Evolutionary conservation across 2,329 filamentous ascomycete genomes (phyloP).

Genomic region (Chrysoporthe cubensis): DNA sequence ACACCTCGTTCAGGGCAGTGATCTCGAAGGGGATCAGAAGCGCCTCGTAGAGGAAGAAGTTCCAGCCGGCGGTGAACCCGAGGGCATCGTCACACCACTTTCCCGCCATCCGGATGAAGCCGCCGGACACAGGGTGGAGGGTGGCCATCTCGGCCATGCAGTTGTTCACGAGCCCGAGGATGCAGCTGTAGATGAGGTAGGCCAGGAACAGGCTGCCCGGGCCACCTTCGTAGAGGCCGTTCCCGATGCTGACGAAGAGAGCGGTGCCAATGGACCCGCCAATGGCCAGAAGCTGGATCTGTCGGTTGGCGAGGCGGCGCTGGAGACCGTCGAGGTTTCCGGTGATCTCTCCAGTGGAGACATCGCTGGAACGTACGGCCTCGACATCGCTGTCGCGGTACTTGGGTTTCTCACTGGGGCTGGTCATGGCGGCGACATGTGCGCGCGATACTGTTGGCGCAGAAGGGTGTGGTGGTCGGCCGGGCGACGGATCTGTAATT

Average conservation of each 20-base stretch:
- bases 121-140: slow-evolving; percentile 65
- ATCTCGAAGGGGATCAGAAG: slow-evolving; percentile 48
- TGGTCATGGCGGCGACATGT: slow-evolving; percentile 16
- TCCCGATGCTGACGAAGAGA: slow-evolving; percentile 65
- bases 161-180: slow-evolving; percentile 67
- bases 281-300: slow-evolving; percentile 63
- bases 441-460: not conserved
- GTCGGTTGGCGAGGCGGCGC: slow-evolving; percentile 55
- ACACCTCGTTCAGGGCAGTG: slow-evolving; percentile 44
- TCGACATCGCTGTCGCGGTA: slow-evolving; percentile 23
- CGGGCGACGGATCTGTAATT: not conserved
- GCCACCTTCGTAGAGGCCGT: slow-evolving; percentile 51
- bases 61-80: slow-evolving; percentile 58
- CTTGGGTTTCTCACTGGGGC: slow-evolving; percentile 22
- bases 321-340: slow-evolving; percentile 39
- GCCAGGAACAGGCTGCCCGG: slow-evolving; percentile 60
- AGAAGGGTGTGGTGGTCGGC: not conserved
- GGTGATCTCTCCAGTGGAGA: slow-evolving; percentile 14
- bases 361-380: slow-evolving; percentile 12
- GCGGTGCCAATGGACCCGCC: slow-evolving; percentile 62
- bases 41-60: slow-evolving; percentile 49
- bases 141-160: slow-evolving; percentile 67
- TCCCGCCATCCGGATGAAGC: slow-evolving; percentile 67
- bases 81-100: slow-evolving; percentile 69
- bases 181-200: slow-evolving; percentile 57